Percentiles rank a stretch among this genome's conserved stretches.
Conservation (phyloP, 495 filamentous ascomycete species). For the Aspergillus avenaceus region DNA sequence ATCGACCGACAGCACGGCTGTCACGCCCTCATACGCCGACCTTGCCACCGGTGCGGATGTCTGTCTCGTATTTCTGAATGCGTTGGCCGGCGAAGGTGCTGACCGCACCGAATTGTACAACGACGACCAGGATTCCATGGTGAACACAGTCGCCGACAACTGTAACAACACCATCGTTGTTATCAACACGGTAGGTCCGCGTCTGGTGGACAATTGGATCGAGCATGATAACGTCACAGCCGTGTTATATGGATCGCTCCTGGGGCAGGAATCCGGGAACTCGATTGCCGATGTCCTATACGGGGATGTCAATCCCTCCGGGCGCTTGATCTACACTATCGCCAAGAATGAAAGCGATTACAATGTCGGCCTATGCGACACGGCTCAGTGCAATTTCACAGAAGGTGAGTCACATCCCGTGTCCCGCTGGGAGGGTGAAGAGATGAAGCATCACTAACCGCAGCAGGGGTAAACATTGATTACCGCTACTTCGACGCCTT, state of each 20-base stretch:
- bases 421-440: background rate
- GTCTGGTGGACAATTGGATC: slow-evolving; percentile 39
- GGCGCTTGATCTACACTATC: slow-evolving; percentile 69
- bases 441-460: no score
- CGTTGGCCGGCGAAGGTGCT: slow-evolving; percentile 55
- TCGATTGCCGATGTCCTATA: slow-evolving; percentile 57
- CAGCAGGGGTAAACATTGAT: slow-evolving; percentile 55
- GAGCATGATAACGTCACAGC: slow-evolving; percentile 59
- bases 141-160: slow-evolving; percentile 49
- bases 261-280: slow-evolving; percentile 57
- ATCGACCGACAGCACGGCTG: slow-evolving; percentile 11
- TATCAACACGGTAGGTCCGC: slow-evolving; percentile 56
- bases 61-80: slow-evolving; percentile 56
- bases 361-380: slow-evolving; percentile 45
- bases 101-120: slow-evolving; percentile 48
- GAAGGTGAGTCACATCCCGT: slow-evolving; percentile 38
- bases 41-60: slow-evolving; percentile 56
- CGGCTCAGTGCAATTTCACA: slow-evolving; percentile 55
- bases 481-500: slow-evolving; percentile 63
- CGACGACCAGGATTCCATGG: slow-evolving; percentile 48
- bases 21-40: slow-evolving; percentile 8
- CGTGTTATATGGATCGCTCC: slow-evolving; percentile 53
- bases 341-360: slow-evolving; percentile 62
- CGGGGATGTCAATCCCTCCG: slow-evolving; percentile 54
- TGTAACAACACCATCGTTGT: slow-evolving; percentile 69